Base-by-base conservation (phyloP, 1,284 basidiomycete species). In the Mycena sp. region DNA sequence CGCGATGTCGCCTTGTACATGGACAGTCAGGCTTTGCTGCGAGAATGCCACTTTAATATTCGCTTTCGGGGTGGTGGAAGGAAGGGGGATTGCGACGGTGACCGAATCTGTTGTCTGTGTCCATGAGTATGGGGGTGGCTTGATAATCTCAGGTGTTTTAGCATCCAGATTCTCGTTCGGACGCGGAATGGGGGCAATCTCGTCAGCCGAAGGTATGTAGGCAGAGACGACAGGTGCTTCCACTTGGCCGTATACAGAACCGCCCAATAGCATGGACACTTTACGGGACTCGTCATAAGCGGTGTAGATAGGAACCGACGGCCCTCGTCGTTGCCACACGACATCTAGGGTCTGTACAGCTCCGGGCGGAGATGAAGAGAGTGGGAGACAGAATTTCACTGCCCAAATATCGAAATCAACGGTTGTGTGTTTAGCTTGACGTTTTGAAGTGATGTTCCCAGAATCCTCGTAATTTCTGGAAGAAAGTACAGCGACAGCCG, bases 61-160 rank as follows among this genome's bases (percentile, higher is more conserved):
- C 19, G 83, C 80, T 61, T 87, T 90, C 2, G 82, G 76, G 0
- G 88, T 93, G 59, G 80, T 82, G 0, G 89, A 83, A 0, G 94
- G 94, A 2, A 98, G 82, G 1, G 93, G 87, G 70, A 98, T 90
- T 0, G 88, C 90, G 61, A 98, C 76, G 0, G 93, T 95, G 40
- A 98, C 80, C 0, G 91, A 88, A 72, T 95, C 93, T 2, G 86
- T 74, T 3, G 91, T 91, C 74, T 99, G 96, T 0, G 89, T 93
- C 96, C 96, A 99, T 0, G 93, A 92, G 76, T 95, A 98, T 1
- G 93, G 91, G 19, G 86, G 86, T 6, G 87, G 90, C 66, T 81
- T 86, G 19, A 41, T 19, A n/a, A 41, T 16, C 19, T 57, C 61
- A 7, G 72, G 64, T 37, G 69, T 44, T 23, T 68, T 63, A 49